A percentile compares a stretch with the other conserved stretches of the same genome.
phyloP scores from a whole-genome alignment of 2,329 filamentous ascomycete species.

The Fusarium haematococcum region DNA sequence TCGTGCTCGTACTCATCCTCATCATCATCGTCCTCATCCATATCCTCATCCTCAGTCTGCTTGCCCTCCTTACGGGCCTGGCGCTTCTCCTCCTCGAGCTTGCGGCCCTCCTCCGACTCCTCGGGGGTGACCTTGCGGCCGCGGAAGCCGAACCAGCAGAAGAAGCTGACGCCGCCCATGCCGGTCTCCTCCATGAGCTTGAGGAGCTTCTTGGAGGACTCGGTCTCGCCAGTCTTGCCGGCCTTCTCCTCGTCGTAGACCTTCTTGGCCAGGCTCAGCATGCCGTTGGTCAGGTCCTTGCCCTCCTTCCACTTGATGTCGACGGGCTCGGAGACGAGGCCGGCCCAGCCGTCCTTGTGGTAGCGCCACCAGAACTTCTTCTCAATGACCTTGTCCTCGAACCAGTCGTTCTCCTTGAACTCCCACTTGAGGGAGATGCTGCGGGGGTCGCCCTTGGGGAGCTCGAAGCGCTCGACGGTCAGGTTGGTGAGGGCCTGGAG shows the following conservation, averaged over 20 bases:
- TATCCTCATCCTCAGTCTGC: constrained; percentile 55
- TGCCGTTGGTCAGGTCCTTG: constrained; percentile 85
- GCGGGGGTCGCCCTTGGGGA: constrained; percentile 81
- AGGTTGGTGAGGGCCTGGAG: constrained; percentile 75
- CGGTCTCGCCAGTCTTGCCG: constrained; percentile 57
- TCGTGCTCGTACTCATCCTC: constrained; percentile 78
- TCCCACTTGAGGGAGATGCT: constrained; percentile 82
- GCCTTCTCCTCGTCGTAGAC: constrained; percentile 71
- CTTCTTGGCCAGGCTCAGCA: constrained; percentile 79
- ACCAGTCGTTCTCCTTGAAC: constrained; percentile 85
- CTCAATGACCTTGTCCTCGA: constrained; percentile 80
- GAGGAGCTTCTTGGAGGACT: constrained; percentile 63
- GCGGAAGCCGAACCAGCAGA: constrained; percentile 87
- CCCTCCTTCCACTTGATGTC: constrained; percentile 84
- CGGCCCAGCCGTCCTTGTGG: constrained; percentile 75
- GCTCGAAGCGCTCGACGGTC: constrained; percentile 83
- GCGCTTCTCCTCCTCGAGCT: constrained; percentile 71
- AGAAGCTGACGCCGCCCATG: constrained; percentile 81
- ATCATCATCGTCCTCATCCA: constrained; percentile 69
- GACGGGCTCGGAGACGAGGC: constrained; percentile 89
- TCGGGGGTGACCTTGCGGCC: constrained; percentile 77
- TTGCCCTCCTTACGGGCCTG: constrained; percentile 62
- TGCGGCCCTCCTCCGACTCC: constrained; percentile 73
- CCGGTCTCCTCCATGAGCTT: constrained; percentile 70
- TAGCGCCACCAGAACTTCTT: constrained; percentile 93